Evolutionary conservation across 1,139 yeast species (phyloP), one percentile per base, ranked within the genome.

Genomic region (Pichia kudriavzevii): DNA sequence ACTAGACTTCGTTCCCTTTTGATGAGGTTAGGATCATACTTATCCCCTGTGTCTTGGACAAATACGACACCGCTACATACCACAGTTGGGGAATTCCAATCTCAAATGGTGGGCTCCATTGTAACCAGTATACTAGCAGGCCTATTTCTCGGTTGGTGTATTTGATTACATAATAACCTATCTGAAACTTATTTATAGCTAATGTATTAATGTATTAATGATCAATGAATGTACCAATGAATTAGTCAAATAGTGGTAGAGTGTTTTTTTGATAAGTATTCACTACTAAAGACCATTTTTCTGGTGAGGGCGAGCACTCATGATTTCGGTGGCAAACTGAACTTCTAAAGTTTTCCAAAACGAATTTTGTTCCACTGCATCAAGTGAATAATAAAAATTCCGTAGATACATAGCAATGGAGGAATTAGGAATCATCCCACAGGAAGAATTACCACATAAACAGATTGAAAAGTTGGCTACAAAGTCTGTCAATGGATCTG

Each of bases 391-490:
- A 13, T 14, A 22, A 13, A 15, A 27, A n/a, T 21, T 18, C 7
- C 25, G n/a, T 22, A n/a, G 19, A 15, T 12, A 28, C 20, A 32
- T 31, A 14, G 41, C 16, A 27, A 75, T 75, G 81, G 81, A 75
- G 57, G 80, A 74, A 58, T 59, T 75, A 35, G 80, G 80, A 22
- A 73, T 75, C 39, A 50, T 56, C 16, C 63, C 66, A 24, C 36
- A 60, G 7, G 49, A 57, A 14, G 38, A 31, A 18, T 36, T 30
- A 7, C 44, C 45, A 16, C 42, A 39, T 26, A 40, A 35, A 15
- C 34, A 38, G 20, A 40, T 42, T 20, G 45, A 42, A 17, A 30
- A 32, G 24, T 21, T 36, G 11, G 39, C 41, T 5, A 25, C 24
- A 7, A 35, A 29, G 8, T 14, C 34, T 6, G 35, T 35, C 10